Percentiles rank a stretch among this genome's conserved stretches.
phyloP scores from a whole-genome alignment of 148 eudicot species.

The Chenopodium suecicum region DNA sequence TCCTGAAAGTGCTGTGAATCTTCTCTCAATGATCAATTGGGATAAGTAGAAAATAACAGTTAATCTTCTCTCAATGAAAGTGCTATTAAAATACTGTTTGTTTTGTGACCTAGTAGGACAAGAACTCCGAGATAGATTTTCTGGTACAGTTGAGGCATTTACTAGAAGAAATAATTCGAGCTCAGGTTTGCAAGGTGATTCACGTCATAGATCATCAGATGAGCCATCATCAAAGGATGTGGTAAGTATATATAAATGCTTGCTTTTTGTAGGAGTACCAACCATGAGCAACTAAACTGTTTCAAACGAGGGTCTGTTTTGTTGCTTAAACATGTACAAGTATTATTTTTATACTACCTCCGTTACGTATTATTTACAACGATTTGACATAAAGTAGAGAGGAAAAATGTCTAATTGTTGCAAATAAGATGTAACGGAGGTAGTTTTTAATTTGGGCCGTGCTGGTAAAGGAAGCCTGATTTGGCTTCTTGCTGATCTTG shows the following conservation, averaged over 20 bases:
- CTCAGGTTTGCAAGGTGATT: slow-evolving; percentile 59
- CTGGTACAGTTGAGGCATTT: slow-evolving; percentile 79
- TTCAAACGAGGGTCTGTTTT: background rate
- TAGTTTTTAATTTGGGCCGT: background rate
- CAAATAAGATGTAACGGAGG: too few species aligned
- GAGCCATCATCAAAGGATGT: slow-evolving; percentile 67
- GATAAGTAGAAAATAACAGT: background rate
- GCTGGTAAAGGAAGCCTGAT: background rate
- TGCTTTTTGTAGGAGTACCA: background rate
- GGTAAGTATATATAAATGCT: slow-evolving; percentile 35
- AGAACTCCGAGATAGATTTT: slow-evolving; percentile 66
- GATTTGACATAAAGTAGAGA: too few species aligned
- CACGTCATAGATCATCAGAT: slow-evolving; percentile 60
- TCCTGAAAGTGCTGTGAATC: background rate
- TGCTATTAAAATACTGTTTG: background rate
- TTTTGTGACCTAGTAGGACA: slow-evolving; percentile 46
- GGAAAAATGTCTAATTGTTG: too few species aligned
- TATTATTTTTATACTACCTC: background rate
- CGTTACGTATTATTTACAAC: too few species aligned
- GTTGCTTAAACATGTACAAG: background rate
- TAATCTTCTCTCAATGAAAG: background rate
- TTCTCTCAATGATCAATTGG: background rate
- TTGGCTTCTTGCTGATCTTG: background rate
- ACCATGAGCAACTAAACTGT: background rate
- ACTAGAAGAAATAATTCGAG: slow-evolving; percentile 59